Base-by-base conservation (phyloP, 306 rosid species). In the Sophora flavescens region DNA sequence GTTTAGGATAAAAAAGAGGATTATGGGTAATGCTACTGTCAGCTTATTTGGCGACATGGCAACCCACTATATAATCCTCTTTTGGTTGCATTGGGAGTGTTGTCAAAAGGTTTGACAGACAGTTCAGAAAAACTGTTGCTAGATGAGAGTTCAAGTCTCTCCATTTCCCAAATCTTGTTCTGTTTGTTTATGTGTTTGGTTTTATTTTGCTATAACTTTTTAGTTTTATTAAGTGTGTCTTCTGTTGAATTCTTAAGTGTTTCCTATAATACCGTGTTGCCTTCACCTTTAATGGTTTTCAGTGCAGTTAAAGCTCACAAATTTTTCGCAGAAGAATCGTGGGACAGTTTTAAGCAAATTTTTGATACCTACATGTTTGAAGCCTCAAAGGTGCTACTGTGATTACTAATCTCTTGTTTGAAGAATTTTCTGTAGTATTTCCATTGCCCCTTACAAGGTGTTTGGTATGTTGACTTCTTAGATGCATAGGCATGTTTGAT, bases 71-170 rank as follows among this genome's bases (percentile, higher is more conserved):
- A 84, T 90, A 88, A 85, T 95, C 93, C 88, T 86, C 84, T 82
- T 88, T 51, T 90, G 52, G 28, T 77, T 84, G 28, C 26, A 68
- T 13, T 84, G 98, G 98, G 93, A 95, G 96, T 95, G 98, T 90
- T 95, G 98, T 95, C 98, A 95, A 89, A 91, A 86, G 98, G 98
- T 80, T 88, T 92, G 97, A 95, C 98, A 90, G 97, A 83, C 98
- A 88, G 97, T 90, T 86, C 26, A 64, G 35, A 48, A 82, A 68
- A 87, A 22, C 91, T 95, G 97, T 92, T 85, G 97, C 98, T 95
- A 22, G 22, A 0, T 97, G 98, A 92, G 98, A 95, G 98, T 95
- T 95, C 98, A 87, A 95, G 78, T 95, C 97, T 95, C 98, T 95
- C 97, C 98, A 95, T 95, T 92, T 92, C 97, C 97, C 97, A 81